Percentiles rank a stretch among this genome's conserved stretches.
Evolutionary conservation across 2,329 filamentous ascomycete genomes (phyloP).

Genomic region (Scytalidium lignicola): DNA sequence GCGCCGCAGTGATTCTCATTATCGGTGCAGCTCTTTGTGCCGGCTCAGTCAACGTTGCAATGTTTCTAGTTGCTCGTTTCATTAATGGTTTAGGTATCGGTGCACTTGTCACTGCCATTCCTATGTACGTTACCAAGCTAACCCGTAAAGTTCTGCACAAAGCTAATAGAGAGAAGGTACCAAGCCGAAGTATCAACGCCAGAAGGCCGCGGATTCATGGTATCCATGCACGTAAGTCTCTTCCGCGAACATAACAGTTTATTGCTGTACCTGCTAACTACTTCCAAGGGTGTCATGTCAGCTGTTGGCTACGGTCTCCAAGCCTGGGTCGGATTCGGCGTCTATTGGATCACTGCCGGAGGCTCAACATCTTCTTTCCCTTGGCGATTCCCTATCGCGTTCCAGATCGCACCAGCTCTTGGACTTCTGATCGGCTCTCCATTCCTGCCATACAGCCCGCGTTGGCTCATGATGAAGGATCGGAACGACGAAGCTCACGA

Average conservation of each 20-base stretch:
- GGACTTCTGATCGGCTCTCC: background rate
- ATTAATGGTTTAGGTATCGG: slow-evolving; percentile 49
- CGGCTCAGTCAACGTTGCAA: slow-evolving; percentile 28
- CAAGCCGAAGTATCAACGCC: background rate
- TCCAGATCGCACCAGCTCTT: background rate
- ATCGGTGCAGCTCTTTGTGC: background rate
- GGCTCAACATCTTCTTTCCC: background rate
- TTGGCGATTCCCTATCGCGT: slow-evolving; percentile 1
- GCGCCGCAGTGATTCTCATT: background rate
- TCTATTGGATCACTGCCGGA: slow-evolving; percentile 47
- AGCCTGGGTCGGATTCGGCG: background rate
- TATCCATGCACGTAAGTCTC: too few species aligned
- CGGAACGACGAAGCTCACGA: slow-evolving; percentile 8
- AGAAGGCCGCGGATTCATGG: background rate
- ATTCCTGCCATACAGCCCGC: background rate
- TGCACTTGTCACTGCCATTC: slow-evolving; percentile 38
- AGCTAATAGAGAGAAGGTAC: too few species aligned
- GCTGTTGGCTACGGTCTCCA: background rate
- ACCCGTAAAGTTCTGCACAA: too few species aligned
- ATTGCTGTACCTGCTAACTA: too few species aligned
- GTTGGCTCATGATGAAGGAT: background rate
- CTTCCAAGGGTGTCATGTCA: background rate
- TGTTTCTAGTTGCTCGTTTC: slow-evolving; percentile 50
- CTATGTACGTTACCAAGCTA: too few species aligned
- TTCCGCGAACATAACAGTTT: too few species aligned